These are phyloP conservation scores for Solanum peruvianum DNA, from an alignment of 257 asterid species.

Conservation along the genomic window DNA sequence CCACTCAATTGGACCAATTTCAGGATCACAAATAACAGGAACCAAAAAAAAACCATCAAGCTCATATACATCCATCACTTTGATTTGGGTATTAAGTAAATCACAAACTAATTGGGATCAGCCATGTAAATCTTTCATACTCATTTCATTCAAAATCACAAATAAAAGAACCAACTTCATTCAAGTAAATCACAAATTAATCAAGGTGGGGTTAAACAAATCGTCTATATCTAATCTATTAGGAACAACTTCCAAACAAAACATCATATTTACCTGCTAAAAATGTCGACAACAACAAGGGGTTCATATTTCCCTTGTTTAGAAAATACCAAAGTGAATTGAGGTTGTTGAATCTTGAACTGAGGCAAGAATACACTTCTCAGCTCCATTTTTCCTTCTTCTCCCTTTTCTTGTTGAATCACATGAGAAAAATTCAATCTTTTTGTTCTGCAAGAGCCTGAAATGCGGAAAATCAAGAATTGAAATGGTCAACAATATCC, in stretches of 20 bases:
- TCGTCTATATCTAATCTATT: background rate
- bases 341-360: slow-evolving; percentile 23
- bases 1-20: background rate
- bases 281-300: background rate
- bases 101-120: background rate
- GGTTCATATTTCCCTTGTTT: background rate
- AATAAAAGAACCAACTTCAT: background rate
- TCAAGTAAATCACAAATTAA: background rate
- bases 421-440: background rate
- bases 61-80: background rate
- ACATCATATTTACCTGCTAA: background rate
- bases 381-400: slow-evolving; percentile 44
- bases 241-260: background rate
- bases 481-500: background rate
- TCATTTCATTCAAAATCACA: background rate
- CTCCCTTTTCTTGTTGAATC: background rate
- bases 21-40: background rate
- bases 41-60: background rate
- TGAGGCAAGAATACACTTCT: slow-evolving; percentile 38
- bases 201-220: background rate
- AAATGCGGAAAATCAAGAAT: background rate
- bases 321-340: slow-evolving; percentile 3
- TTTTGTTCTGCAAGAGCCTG: background rate
- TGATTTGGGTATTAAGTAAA: background rate
- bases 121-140: background rate